Evolutionary conservation across 371 early-diverging fungal species (phyloP).

Genomic region (Blyttiomyces sp.): DNA sequence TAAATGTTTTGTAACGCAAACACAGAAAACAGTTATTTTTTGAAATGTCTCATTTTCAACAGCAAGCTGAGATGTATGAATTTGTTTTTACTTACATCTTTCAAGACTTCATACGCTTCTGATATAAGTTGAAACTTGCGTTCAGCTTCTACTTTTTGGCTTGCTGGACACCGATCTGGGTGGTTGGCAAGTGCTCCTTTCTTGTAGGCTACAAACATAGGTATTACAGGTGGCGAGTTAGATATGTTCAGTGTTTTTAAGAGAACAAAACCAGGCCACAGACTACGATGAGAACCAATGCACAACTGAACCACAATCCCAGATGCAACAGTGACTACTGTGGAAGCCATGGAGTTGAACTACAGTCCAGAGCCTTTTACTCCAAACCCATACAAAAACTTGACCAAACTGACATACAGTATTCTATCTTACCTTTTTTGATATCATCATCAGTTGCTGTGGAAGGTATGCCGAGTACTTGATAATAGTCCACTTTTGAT

Average conservation of each 20-base stretch:
- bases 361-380: too few species aligned
- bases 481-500: conserved; percentile 19
- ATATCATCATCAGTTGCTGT: conserved; percentile 25
- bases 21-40: neutral
- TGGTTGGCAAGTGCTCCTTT: conserved; percentile 40
- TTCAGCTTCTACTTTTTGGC: conserved; percentile 25
- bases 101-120: conserved; percentile 48
- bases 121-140: conserved; percentile 38
- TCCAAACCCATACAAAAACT: too few species aligned
- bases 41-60: neutral
- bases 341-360: too few species aligned
- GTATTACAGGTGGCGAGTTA: neutral
- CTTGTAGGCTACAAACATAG: conserved; percentile 26
- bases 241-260: neutral
- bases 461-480: conserved; percentile 11
- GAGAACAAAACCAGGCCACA: neutral
- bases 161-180: conserved; percentile 42
- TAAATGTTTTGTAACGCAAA: too few species aligned
- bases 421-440: conserved; percentile 25
- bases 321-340: neutral
- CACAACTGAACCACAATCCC: neutral
- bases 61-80: neutral
- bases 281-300: neutral
- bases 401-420: too few species aligned
- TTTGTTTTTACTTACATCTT: conserved; percentile 16